Evolutionary conservation across 352 stramenopile species (phyloP), one percentile per base, ranked within the genome.

Genomic region (Globisporangium ultimum): DNA sequence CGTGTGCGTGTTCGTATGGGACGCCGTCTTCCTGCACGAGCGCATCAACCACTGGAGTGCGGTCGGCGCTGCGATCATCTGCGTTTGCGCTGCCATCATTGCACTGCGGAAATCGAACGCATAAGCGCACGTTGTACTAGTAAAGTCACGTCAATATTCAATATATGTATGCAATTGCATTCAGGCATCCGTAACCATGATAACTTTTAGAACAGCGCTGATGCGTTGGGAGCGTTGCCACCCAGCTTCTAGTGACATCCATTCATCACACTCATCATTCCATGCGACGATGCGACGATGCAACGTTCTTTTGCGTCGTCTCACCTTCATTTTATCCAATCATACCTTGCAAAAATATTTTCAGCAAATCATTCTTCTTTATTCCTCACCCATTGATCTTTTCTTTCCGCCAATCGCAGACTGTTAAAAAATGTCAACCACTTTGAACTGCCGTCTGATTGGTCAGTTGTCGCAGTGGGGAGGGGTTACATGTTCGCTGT

Each of bases 1-100:
- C 9, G 82, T 92, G n/a, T 92, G 72, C 60, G 79, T 91, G 8
- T 94, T 94, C 60, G 69, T 94, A 47, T 92, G 81, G 79, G 82
- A 93, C 61, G 68, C 69, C 15, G 28, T 87, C 43, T 55, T 91
- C n/a, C 69, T 91, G 0, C 58, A 70, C 11, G 82, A 92, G 58
- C 55, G 66, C 15, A 88, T 93, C 53, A 89, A 84, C 64, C 67
- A 76, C 64, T 89, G 80, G 74, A 91, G 81, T 61, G 49, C 89
- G 22, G 65, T 91, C 34, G 84, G 84, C 22, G 84, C 80, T 1
- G 54, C 58, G 18, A 90, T 91, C 58, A 93, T 93, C 60, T 85
- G 77, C 65, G 56, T 68, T 0, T 88, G 68, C n/a, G 80, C 84
- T 18, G 79, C 71, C 24, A 60, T 80, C 41, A 89, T 93, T 48